Evolutionary conservation across 1,284 basidiomycete genomes (phyloP).

Genomic region (Malassezia sympodialis): DNA sequence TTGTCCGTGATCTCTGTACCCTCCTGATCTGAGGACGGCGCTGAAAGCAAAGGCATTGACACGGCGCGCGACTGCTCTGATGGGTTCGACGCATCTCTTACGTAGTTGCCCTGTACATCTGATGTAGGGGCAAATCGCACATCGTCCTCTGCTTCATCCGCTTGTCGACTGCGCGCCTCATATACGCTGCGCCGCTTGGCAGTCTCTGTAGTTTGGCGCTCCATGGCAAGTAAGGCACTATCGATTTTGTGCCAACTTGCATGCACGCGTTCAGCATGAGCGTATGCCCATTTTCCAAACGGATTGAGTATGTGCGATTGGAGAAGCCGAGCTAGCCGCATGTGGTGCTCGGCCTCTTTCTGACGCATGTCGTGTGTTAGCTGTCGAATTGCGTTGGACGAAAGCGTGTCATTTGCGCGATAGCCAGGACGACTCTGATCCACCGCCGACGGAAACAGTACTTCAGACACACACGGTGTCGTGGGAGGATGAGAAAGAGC

Average conservation of each 20-base stretch:
- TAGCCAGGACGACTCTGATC: slow-evolving; percentile 14
- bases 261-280: slow-evolving; percentile 28
- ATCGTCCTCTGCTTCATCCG: slow-evolving; percentile 46
- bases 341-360: slow-evolving; percentile 28
- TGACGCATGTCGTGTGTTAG: slow-evolving; percentile 27
- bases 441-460: slow-evolving; percentile 22
- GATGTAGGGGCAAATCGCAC: slow-evolving; percentile 33
- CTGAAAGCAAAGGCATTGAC: not conserved
- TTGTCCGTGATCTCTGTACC: not conserved
- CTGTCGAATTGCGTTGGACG: slow-evolving; percentile 25
- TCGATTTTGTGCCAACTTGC: slow-evolving; percentile 40
- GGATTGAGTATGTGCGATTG: slow-evolving; percentile 32
- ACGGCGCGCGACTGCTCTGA: not conserved
- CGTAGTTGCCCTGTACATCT: not conserved
- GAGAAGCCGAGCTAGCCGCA: slow-evolving; percentile 27
- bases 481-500: slow-evolving; percentile 28
- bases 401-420: slow-evolving; percentile 18
- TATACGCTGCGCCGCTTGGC: slow-evolving; percentile 32
- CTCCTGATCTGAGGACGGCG: not conserved
- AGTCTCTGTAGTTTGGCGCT: slow-evolving; percentile 31
- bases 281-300: slow-evolving; percentile 35
- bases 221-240: slow-evolving; percentile 25
- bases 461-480: slow-evolving; percentile 15
- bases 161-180: slow-evolving; percentile 38
- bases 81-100: slow-evolving; percentile 4